Base-by-base conservation (phyloP, 257 asterid species). In the Vinca minor region DNA sequence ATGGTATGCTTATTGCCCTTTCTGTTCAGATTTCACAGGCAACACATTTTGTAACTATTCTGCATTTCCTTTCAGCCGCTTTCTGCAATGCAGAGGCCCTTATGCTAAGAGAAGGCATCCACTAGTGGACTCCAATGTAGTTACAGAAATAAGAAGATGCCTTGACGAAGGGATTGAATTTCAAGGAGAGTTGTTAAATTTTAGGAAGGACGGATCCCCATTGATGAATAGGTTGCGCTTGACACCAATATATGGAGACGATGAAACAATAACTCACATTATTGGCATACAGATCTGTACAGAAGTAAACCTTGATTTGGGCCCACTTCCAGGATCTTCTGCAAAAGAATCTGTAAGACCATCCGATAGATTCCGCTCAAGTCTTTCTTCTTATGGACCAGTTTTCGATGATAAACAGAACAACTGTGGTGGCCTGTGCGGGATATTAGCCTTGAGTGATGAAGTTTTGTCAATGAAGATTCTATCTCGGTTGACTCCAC, bases 241-340 rank as follows among this genome's bases (percentile, higher is more conserved):
- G 85, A 81, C 83, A 34, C 83, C 85, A 32, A 72, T 81, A 63
- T 81, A 69, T 64, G 85, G 83, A 31, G 83, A 81, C 21, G 81
- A 72, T 13, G 83, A 75, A 29, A 69, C 75, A 38, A 67, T 77
- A 58, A 74, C 83, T 13, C 85, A 88, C 68, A 61, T 88, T 35
- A 84, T 91, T 65, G 98, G 92, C 66, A 84, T 91, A 65, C 98
- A 86, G 78, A 76, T 78, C 60, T 88, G 88, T 58, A 76, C 77
- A 21, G 90, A 86, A 71, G 85, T 75, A 71, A 76, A 78, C 57
- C 80, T 88, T 59, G 98, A 91, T 65, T 82, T 86, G 63, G 96
- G 89, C 39, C 96, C 96, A 21, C 88, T 86, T 74, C 89, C 87
- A 26, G 88, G 88, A 60, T 88, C 86, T 48, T 70, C 76, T 52